Conservation (phyloP, 805 yeast genomes). For the Komagataella pastoris region DNA sequence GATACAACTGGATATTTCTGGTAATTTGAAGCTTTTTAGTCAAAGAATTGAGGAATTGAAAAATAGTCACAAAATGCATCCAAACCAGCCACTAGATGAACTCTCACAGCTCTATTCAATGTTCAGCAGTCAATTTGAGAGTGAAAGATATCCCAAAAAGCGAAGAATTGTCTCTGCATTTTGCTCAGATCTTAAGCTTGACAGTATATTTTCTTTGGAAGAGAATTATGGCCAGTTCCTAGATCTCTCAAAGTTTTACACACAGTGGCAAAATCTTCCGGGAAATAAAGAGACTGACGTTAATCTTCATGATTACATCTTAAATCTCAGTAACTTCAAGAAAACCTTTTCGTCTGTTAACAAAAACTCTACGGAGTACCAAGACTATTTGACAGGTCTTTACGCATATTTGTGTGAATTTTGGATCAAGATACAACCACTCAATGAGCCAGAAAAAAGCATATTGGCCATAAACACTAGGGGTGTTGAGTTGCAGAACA, state of each 20-base stretch:
- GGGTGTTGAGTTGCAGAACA: background rate
- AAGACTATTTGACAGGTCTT: slow-evolving; percentile 30
- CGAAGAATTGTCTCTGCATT: slow-evolving; percentile 32
- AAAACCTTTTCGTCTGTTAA: slow-evolving; percentile 11
- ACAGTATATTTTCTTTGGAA: slow-evolving; percentile 36
- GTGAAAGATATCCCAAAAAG: slow-evolving; percentile 8
- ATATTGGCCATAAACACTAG: background rate
- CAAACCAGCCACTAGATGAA: slow-evolving; percentile 16
- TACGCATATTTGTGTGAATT: slow-evolving; percentile 35
- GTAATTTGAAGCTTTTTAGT: slow-evolving; percentile 20
- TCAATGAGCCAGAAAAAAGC: slow-evolving; percentile 24
- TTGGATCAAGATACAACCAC: slow-evolving; percentile 32
- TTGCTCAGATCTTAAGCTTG: slow-evolving; percentile 34
- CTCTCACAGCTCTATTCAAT: slow-evolving; percentile 18
- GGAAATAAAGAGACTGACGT: slow-evolving; percentile 9
- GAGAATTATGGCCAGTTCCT: slow-evolving; percentile 56
- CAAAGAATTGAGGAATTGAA: slow-evolving; percentile 10
- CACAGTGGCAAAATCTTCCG: slow-evolving; percentile 35
- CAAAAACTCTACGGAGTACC: slow-evolving; percentile 20
- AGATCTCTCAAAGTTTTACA: slow-evolving; percentile 41
- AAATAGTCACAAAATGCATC: slow-evolving; percentile 15
- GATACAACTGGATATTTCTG: slow-evolving; percentile 16
- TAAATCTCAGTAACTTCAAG: slow-evolving; percentile 34
- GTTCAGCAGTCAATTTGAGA: slow-evolving; percentile 8
- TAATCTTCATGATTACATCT: slow-evolving; percentile 26